These are phyloP conservation scores for Exophiala xenobiotica DNA, from an alignment of 2,329 filamentous ascomycete species.

Conservation along the genomic window DNA sequence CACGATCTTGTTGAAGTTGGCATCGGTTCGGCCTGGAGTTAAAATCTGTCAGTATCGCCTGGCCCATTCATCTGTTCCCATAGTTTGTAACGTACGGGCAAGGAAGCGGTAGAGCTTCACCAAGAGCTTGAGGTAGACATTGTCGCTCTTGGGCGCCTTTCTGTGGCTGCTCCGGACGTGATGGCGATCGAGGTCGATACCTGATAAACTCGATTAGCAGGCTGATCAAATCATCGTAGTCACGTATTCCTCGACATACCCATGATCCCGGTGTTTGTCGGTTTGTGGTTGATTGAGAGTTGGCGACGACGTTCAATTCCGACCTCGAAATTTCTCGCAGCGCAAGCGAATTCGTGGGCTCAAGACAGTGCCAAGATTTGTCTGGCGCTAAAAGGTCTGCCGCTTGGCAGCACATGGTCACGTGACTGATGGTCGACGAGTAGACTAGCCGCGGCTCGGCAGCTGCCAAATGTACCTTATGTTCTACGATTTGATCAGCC, in stretches of 20 bases:
- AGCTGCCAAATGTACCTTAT: too few species aligned
- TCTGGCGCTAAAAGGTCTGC: slow-evolving; percentile 5
- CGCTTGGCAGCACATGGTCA: background rate
- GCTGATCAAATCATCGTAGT: background rate
- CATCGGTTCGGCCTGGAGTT: slow-evolving; percentile 80
- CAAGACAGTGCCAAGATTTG: slow-evolving; percentile 21
- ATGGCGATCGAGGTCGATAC: slow-evolving; percentile 61
- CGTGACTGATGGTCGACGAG: too few species aligned
- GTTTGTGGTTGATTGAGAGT: slow-evolving; percentile 21
- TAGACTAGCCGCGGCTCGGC: too few species aligned
- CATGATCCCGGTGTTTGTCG: slow-evolving; percentile 28
- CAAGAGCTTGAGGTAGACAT: slow-evolving; percentile 94
- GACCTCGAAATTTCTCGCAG: slow-evolving; percentile 3
- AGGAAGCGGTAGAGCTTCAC: slow-evolving; percentile 99
- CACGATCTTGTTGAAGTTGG: slow-evolving; percentile 97
- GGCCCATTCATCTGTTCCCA: background rate
- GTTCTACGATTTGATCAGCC: too few species aligned
- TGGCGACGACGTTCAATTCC: slow-evolving; percentile 21
- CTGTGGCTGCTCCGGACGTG: slow-evolving; percentile 71
- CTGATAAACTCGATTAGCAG: slow-evolving; percentile 32
- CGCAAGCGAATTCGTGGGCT: slow-evolving; percentile 17
- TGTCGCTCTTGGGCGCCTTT: slow-evolving; percentile 96
- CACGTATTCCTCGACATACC: slow-evolving; percentile 22
- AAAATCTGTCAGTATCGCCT: slow-evolving; percentile 16
- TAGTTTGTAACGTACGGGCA: slow-evolving; percentile 77